Conservation (phyloP, 2,329 filamentous ascomycete species). For the Paraphoma chrysanthemicola region DNA sequence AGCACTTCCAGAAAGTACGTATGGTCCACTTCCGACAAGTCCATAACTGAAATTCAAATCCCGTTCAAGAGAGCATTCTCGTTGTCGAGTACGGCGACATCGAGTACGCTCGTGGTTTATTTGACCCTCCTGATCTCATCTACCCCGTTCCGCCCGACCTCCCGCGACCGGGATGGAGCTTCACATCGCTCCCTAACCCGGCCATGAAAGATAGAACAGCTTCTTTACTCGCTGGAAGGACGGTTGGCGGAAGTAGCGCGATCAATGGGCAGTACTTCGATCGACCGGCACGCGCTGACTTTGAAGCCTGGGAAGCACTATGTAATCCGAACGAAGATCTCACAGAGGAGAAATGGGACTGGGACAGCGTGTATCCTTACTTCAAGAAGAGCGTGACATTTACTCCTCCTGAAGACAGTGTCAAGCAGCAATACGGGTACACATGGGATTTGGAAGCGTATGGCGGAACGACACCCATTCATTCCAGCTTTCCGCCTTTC, state of each 20-base stretch:
- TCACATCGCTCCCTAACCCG: conserved; percentile 9
- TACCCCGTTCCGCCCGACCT: neutral
- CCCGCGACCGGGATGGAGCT: neutral
- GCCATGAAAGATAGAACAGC: conserved; percentile 1
- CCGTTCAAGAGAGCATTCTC: conserved; percentile 2
- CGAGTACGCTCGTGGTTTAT: neutral
- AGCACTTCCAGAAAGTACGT: conserved; percentile 6
- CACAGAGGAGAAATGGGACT: conserved; percentile 13
- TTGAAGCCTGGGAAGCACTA: conserved; percentile 14
- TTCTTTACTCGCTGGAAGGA: conserved; percentile 6
- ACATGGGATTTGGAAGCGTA: conserved; percentile 12
- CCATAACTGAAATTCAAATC: neutral
- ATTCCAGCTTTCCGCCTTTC: conserved; percentile 9
- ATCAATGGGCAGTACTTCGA: conserved; percentile 16
- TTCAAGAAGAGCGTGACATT: conserved; percentile 19
- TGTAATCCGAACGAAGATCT: conserved; percentile 6
- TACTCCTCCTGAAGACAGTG: conserved; percentile 2
- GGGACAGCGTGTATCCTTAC: conserved; percentile 20
- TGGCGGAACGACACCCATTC: conserved; percentile 7
- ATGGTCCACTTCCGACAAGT: neutral
- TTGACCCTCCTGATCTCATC: neutral
- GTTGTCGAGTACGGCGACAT: conserved; percentile 13
- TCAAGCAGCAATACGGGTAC: conserved; percentile 2
- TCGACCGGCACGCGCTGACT: conserved; percentile 9
- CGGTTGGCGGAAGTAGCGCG: conserved; percentile 15